Evolutionary conservation across 2,329 filamentous ascomycete genomes (phyloP).

Genomic region (Beauveria sp.): DNA sequence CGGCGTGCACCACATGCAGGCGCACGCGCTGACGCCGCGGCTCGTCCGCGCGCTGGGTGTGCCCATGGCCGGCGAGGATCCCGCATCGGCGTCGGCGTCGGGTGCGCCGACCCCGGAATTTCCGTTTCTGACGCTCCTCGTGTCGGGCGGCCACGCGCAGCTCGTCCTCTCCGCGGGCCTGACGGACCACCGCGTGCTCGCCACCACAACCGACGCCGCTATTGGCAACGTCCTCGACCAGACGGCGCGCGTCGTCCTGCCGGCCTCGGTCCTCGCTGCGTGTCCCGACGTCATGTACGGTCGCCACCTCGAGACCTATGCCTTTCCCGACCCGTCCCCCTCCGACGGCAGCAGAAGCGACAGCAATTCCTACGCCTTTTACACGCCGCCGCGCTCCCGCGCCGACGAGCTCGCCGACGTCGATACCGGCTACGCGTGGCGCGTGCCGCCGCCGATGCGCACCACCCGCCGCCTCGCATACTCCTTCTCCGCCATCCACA

Average conservation of each 20-base stretch:
- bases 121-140: slow-evolving; percentile 81
- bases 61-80: slow-evolving; percentile 12
- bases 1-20: slow-evolving; percentile 95
- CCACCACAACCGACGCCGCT: slow-evolving; percentile 70
- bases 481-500: slow-evolving; percentile 64
- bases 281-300: slow-evolving; percentile 70
- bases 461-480: slow-evolving; percentile 52
- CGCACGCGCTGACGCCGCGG: slow-evolving; percentile 81
- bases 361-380: slow-evolving; percentile 36
- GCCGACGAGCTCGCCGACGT: slow-evolving; percentile 46
- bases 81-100: not conserved
- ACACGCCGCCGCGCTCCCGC: slow-evolving; percentile 50
- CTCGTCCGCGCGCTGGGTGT: slow-evolving; percentile 57
- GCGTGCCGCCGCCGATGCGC: slow-evolving; percentile 58
- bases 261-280: slow-evolving; percentile 44
- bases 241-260: slow-evolving; percentile 68
- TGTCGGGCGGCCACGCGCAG: slow-evolving; percentile 87
- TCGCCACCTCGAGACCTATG: slow-evolving; percentile 68
- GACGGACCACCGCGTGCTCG: slow-evolving; percentile 64
- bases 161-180: slow-evolving; percentile 67
- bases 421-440: slow-evolving; percentile 47
- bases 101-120: slow-evolving; percentile 45
- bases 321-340: slow-evolving; percentile 39
- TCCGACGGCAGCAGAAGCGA: not conserved
- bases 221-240: slow-evolving; percentile 89